phyloP scores from a whole-genome alignment of 441 rosid genomes.

The Sinapis alba region DNA sequence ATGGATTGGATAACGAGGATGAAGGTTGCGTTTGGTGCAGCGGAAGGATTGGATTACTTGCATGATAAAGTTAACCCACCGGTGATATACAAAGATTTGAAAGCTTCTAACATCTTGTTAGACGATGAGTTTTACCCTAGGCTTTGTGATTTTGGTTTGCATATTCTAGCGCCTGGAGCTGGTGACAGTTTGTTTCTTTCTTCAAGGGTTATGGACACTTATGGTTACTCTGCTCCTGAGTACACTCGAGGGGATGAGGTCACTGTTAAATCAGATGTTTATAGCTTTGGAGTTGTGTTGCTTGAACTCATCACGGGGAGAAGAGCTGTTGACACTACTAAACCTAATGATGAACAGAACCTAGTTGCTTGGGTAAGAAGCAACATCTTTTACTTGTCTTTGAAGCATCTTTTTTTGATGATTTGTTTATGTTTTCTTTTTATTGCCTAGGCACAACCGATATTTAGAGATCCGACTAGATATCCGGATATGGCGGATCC shows the following conservation, averaged over 20 bases:
- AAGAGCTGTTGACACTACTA: constrained; percentile 70
- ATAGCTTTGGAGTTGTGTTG: constrained; percentile 86
- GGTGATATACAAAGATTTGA: constrained; percentile 62
- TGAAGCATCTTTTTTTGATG: background rate
- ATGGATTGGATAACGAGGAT: constrained; percentile 72
- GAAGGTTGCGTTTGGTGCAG: constrained; percentile 72
- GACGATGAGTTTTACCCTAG: constrained; percentile 55
- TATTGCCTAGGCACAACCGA: constrained; percentile 63
- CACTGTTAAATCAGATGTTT: constrained; percentile 80
- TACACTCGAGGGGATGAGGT: constrained; percentile 51
- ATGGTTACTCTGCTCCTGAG: constrained; percentile 89
- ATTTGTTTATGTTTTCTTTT: background rate
- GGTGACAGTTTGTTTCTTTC: constrained; percentile 49
- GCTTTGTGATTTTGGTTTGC: constrained; percentile 67
- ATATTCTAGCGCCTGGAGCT: constrained; percentile 47
- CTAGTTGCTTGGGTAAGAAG: constrained; percentile 76
- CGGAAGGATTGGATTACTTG: constrained; percentile 74
- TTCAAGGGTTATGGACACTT: constrained; percentile 71
- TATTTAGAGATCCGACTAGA: constrained; percentile 72
- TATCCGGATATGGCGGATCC: constrained; percentile 90
- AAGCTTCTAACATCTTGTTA: constrained; percentile 70
- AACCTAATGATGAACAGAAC: constrained; percentile 74
- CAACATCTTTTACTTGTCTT: background rate
- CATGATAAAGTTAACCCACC: constrained; percentile 70
- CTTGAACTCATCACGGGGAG: constrained; percentile 84